Conservation (phyloP, 225 moss, liverwort and hornwort genomes). For the Sphagnum contortum region DNA sequence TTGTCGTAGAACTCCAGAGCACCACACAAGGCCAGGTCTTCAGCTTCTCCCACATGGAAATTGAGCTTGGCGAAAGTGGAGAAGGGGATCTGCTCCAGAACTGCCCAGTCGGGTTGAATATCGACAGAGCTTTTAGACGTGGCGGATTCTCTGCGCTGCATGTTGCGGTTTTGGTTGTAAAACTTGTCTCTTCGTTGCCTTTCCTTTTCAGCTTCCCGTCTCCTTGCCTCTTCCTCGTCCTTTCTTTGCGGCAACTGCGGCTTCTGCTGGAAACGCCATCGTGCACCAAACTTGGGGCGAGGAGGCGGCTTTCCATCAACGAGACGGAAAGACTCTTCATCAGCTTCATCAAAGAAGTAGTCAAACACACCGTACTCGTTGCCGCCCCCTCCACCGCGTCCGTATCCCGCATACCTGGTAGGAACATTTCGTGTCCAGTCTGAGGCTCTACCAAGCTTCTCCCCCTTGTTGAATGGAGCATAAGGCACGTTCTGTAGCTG, state of each 20-base stretch:
- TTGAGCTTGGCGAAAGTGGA: conserved; percentile 53
- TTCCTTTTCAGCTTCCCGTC: conserved; percentile 31
- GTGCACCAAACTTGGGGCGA: conserved; percentile 56
- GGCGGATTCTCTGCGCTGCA: conserved; percentile 43
- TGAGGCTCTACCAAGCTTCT: conserved; percentile 10
- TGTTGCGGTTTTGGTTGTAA: conserved; percentile 50
- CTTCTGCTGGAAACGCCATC: conserved; percentile 52
- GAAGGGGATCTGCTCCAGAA: conserved; percentile 54
- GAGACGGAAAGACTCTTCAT: conserved; percentile 53
- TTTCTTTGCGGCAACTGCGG: conserved; percentile 47
- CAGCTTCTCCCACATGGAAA: conserved; percentile 54
- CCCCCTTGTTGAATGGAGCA: conserved; percentile 15
- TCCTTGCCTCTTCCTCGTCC: conserved; percentile 55
- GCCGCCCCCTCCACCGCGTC: neutral
- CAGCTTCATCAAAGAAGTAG: conserved; percentile 14
- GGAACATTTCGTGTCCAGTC: conserved; percentile 13
- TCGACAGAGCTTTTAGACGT: conserved; percentile 47
- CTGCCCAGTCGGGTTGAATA: conserved; percentile 64
- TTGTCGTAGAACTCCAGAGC: conserved; percentile 56
- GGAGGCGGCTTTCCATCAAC: conserved; percentile 58
- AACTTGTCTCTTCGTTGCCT: conserved; percentile 15
- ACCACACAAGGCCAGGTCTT: conserved; percentile 55
- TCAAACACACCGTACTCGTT: conserved; percentile 9
- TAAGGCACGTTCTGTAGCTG: conserved; percentile 16
- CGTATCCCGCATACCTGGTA: conserved; percentile 3